Evolutionary conservation across 257 asterid genomes (phyloP), one percentile per base, ranked within the genome.

Genomic region (Primulina huaijiensis): DNA sequence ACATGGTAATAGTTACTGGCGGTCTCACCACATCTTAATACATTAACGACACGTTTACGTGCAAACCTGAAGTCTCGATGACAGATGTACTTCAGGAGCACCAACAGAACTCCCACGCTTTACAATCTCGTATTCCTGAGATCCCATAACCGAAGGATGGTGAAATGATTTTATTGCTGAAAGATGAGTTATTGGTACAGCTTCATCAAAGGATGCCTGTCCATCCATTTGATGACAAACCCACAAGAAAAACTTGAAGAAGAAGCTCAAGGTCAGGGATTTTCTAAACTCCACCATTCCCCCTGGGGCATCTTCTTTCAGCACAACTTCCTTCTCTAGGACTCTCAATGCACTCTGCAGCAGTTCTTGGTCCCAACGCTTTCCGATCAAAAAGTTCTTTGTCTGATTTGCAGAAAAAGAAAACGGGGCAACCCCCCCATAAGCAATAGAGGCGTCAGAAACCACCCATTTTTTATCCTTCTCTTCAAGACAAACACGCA

Each of bases 201-300:
- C 69, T 77, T 82, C 92, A 58, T 69, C 79, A 63, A 82, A 85
- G 9, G 79, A 79, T 59, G 64, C 73, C 70, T 78, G 73, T 71
- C 89, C 97, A 27, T 78, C 88, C 90, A 90, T 85, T 75, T 87
- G 85, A 66, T 86, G 88, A 75, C 87, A 87, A 81, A 93, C 90
- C 96, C 97, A 87, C 89, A 89, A 80, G 85, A 80, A 93, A 76
- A 86, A 90, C 75, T 93, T 93, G 77, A 93, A 93, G 83, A 93
- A 93, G 80, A 93, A 93, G 74, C 99, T 89, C 23, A 86, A 73
- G 19, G 89, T 80, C 71, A 93, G 75, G n/a, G 99, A 93, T 79
- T 76, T 82, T 46, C 96, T 89, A 65, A 89, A 93, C 82, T 93
- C 99, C 7, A 89, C 88, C 99, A 93, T 93, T 76, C 99, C 99